Evolutionary conservation across 192 early-diverging fungal species (phyloP).

Genomic region (Coemansia reversa): DNA sequence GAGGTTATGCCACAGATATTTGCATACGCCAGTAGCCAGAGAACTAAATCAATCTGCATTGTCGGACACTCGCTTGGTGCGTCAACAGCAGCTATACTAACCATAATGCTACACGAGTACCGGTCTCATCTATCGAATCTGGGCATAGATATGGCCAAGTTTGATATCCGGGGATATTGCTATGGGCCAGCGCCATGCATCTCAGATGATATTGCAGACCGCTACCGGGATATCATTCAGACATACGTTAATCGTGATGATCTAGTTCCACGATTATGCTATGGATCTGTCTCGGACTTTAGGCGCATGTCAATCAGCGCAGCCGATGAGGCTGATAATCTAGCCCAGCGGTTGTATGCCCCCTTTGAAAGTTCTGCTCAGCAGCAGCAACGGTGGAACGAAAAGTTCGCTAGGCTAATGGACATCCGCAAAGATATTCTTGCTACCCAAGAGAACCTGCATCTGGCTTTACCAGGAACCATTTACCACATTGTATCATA

Average conservation of each 20-base stretch:
- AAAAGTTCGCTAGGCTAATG: conserved; percentile 37
- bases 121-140: conserved; percentile 34
- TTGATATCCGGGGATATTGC: conserved; percentile 45
- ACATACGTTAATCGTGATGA: conserved; percentile 65
- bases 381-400: conserved; percentile 50
- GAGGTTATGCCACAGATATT: conserved; percentile 64
- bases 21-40: conserved; percentile 57
- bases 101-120: conserved; percentile 68
- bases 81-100: conserved; percentile 67
- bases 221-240: conserved; percentile 58
- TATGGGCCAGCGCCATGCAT: conserved; percentile 62
- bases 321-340: conserved; percentile 52
- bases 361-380: conserved; percentile 38
- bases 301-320: conserved; percentile 63
- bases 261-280: conserved; percentile 62
- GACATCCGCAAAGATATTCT: conserved; percentile 39
- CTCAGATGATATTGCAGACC: conserved; percentile 55
- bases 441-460: conserved; percentile 38
- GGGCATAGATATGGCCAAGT: conserved; percentile 21
- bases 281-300: conserved; percentile 63
- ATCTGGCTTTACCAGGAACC: conserved; percentile 47
- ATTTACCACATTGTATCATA: conserved; percentile 50
- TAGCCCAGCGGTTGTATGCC: conserved; percentile 51
- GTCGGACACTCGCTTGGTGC: conserved; percentile 76
- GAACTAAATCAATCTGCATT: conserved; percentile 58